Percentiles rank a stretch among this genome's conserved stretches.
These are phyloP conservation scores for Staphylotrichum tortipilum DNA, from an alignment of 495 filamentous ascomycete genomes.

Conservation along the genomic window DNA sequence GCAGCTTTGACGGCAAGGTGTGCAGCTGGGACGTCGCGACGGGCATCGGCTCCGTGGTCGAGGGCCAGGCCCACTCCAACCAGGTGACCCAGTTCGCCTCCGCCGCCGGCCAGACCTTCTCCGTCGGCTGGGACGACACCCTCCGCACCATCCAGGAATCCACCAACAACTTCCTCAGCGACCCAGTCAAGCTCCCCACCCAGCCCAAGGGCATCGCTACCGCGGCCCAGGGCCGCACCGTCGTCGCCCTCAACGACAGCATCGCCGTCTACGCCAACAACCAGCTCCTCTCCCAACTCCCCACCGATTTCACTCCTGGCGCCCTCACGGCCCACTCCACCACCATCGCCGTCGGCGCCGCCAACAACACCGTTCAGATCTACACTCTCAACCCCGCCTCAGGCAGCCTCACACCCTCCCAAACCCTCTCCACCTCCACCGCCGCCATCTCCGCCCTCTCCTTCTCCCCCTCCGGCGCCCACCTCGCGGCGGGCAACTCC, in stretches of 20 bases:
- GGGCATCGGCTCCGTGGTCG: slow-evolving; percentile 58
- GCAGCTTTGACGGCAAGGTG: slow-evolving; percentile 82
- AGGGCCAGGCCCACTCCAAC: slow-evolving; percentile 72
- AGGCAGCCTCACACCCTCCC: slow-evolving; percentile 33
- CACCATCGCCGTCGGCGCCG: slow-evolving; percentile 65
- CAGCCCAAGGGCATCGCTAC: slow-evolving; percentile 47
- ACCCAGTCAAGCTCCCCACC: slow-evolving; percentile 35
- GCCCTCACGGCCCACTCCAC: slow-evolving; percentile 58
- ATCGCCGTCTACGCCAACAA: slow-evolving; percentile 57
- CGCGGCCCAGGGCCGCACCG: slow-evolving; percentile 33
- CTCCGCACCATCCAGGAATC: slow-evolving; percentile 64
- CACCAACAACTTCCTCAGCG: slow-evolving; percentile 41
- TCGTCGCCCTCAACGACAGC: slow-evolving; percentile 58
- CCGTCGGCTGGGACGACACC: slow-evolving; percentile 92
- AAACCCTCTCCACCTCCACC: slow-evolving; percentile 44
- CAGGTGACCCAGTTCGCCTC: slow-evolving; percentile 71
- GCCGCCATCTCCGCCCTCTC: slow-evolving; percentile 58
- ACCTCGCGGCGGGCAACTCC: slow-evolving; percentile 75
- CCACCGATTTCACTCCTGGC: slow-evolving; percentile 50
- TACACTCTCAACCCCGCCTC: slow-evolving; percentile 50
- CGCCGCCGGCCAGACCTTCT: slow-evolving; percentile 56
- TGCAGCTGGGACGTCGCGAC: slow-evolving; percentile 68
- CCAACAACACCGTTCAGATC: slow-evolving; percentile 63
- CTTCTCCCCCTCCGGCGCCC: slow-evolving; percentile 65
- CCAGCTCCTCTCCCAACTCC: slow-evolving; percentile 40